phyloP scores from a whole-genome alignment of 2,329 filamentous ascomycete genomes.

The Diaporthe sp. region DNA sequence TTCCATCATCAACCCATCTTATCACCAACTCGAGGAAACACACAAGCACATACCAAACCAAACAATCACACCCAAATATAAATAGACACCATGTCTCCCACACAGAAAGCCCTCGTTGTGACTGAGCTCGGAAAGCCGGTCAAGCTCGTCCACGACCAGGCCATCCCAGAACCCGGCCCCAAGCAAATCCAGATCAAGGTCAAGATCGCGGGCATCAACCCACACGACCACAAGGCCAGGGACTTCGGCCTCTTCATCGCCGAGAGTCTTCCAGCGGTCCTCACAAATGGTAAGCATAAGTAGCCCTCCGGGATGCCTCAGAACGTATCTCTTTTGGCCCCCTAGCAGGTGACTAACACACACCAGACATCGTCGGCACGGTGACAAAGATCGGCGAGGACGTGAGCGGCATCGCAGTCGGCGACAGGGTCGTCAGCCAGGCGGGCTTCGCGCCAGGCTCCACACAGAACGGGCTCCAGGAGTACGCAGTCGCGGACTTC shows the following conservation, averaged over 20 bases:
- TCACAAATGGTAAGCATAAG: slow-evolving; percentile 42
- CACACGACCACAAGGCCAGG: slow-evolving; percentile 54
- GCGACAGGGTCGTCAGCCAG: slow-evolving; percentile 50
- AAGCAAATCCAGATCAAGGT: slow-evolving; percentile 54
- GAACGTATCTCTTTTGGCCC: not conserved
- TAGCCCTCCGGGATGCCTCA: too few relatives aligned
- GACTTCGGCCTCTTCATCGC: slow-evolving; percentile 52
- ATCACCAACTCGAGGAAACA: not conserved
- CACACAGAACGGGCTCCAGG: slow-evolving; percentile 49
- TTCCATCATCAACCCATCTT: not conserved
- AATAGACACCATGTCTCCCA: slow-evolving; percentile 1
- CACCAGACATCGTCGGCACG: slow-evolving; percentile 48
- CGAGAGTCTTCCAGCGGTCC: slow-evolving; percentile 48
- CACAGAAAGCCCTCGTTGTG: slow-evolving; percentile 46
- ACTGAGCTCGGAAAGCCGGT: slow-evolving; percentile 45
- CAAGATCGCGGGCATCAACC: slow-evolving; percentile 50
- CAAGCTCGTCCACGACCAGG: slow-evolving; percentile 39
- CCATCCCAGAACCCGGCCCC: slow-evolving; percentile 47
- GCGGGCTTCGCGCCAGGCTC: slow-evolving; percentile 32
- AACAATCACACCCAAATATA: not conserved
- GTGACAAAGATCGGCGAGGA: slow-evolving; percentile 47
- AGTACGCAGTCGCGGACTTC: slow-evolving; percentile 52
- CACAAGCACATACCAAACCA: not conserved
- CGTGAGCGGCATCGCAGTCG: slow-evolving; percentile 44
- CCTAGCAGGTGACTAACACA: not conserved